phyloP scores from a whole-genome alignment of 1,139 yeast genomes.

The Magnusiomyces starmeri region DNA sequence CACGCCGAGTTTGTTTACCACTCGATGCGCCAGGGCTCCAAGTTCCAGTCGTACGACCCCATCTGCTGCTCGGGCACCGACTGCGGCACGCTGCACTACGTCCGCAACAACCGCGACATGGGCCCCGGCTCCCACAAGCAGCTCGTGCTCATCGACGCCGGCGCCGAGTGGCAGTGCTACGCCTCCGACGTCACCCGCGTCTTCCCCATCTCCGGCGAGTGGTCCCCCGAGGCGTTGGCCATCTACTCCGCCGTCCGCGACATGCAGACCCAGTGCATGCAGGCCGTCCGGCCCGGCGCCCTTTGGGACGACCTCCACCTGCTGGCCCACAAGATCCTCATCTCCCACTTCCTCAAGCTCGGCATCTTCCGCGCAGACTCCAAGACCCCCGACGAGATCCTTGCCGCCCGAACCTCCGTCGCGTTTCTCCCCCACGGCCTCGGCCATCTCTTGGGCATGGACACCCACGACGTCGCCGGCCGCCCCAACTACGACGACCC shows the following conservation, averaged over 20 bases:
- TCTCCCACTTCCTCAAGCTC: constrained; percentile 59
- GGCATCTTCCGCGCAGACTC: constrained; percentile 70
- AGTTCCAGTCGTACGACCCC: constrained; percentile 84
- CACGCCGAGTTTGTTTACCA: constrained; percentile 95
- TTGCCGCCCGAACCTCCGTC: constrained; percentile 60
- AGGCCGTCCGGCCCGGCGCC: constrained; percentile 68
- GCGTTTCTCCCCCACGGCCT: constrained; percentile 92
- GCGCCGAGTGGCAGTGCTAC: constrained; percentile 93
- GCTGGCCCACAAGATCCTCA: constrained; percentile 68
- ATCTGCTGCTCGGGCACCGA: constrained; percentile 91
- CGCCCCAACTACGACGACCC: constrained; percentile 75
- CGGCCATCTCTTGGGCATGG: constrained; percentile 91
- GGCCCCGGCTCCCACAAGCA: constrained; percentile 39
- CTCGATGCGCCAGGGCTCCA: constrained; percentile 88
- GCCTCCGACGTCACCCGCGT: constrained; percentile 93
- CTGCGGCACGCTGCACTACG: constrained; percentile 87
- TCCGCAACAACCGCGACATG: constrained; percentile 66
- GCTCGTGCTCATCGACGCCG: constrained; percentile 84
- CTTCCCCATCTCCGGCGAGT: constrained; percentile 85
- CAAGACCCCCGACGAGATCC: constrained; percentile 49
- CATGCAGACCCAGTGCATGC: constrained; percentile 74
- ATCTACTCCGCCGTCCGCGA: constrained; percentile 74
- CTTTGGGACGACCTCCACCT: constrained; percentile 81
- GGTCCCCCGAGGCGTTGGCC: constrained; percentile 79
- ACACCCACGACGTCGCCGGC: constrained; percentile 95